Evolutionary conservation across 306 rosid species (phyloP).

Genomic region (Hippophae gyantsensis): DNA sequence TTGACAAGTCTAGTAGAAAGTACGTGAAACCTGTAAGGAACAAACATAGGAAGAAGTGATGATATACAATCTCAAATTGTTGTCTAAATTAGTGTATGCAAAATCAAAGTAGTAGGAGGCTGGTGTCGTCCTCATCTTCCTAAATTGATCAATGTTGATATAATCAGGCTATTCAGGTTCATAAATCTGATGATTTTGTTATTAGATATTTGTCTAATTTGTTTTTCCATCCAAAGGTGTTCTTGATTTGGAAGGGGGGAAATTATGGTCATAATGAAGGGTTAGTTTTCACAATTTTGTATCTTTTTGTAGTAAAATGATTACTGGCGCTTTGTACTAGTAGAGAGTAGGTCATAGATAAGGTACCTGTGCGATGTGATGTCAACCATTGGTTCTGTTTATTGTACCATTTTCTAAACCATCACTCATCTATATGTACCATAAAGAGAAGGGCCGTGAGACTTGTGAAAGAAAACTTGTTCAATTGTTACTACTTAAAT

Average conservation of each 20-base stretch:
- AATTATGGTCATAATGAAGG: conserved; percentile 22
- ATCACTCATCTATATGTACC: conserved; percentile 12
- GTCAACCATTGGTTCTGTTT: conserved; percentile 6
- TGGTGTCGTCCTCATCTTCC: conserved; percentile 18
- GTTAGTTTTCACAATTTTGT: conserved; percentile 49
- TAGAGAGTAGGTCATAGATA: conserved; percentile 28
- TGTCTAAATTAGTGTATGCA: conserved; percentile 2
- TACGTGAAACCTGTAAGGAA: conserved; percentile 30
- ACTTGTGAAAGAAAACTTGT: conserved; percentile 9
- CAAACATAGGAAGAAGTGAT: conserved; percentile 57
- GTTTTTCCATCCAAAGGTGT: neutral
- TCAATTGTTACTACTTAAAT: too few species aligned
- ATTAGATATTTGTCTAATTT: neutral
- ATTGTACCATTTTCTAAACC: conserved; percentile 30
- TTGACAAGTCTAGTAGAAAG: conserved; percentile 60
- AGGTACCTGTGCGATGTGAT: conserved; percentile 22
- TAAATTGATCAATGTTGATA: conserved; percentile 20
- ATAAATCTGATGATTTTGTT: conserved; percentile 3
- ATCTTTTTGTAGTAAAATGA: conserved; percentile 26
- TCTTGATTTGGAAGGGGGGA: neutral
- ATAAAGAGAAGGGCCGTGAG: conserved; percentile 31
- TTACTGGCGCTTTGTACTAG: conserved; percentile 32
- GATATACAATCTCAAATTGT: neutral
- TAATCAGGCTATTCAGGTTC: conserved; percentile 18
- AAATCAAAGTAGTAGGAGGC: conserved; percentile 10